Percentiles rank a stretch among this genome's conserved stretches.
phyloP scores from a whole-genome alignment of 257 asterid species.

The Nemophila menziesii region DNA sequence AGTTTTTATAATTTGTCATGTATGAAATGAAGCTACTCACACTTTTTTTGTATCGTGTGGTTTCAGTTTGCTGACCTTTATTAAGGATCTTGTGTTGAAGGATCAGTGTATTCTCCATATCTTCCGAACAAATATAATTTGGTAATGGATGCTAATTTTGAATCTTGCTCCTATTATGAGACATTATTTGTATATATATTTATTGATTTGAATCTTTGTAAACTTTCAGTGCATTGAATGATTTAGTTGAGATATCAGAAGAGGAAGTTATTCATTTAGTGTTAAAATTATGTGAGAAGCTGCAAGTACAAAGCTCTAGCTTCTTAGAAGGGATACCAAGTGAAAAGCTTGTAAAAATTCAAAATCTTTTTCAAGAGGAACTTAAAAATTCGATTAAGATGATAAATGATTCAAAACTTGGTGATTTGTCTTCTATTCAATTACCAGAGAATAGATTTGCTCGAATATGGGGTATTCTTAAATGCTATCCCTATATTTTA shows the following conservation, averaged over 20 bases:
- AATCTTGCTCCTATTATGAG: background rate
- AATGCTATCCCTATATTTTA: conserved; percentile 48
- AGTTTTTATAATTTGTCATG: conserved; percentile 1
- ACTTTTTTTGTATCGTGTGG: conserved; percentile 5
- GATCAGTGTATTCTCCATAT: conserved; percentile 29
- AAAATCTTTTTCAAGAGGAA: conserved; percentile 27
- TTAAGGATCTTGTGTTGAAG: conserved; percentile 47
- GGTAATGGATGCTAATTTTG: conserved; percentile 30
- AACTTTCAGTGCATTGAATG: conserved; percentile 61
- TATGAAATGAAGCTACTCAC: conserved; percentile 2
- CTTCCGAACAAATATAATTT: conserved; percentile 43
- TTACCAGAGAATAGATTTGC: conserved; percentile 43
- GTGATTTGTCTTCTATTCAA: conserved; percentile 19
- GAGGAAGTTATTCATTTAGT: conserved; percentile 54
- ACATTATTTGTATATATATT: background rate
- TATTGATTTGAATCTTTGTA: conserved; percentile 8
- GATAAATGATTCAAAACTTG: conserved; percentile 26
- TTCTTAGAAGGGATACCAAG: conserved; percentile 30
- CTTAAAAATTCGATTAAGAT: conserved; percentile 36
- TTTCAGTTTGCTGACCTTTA: conserved; percentile 55
- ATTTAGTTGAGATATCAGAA: conserved; percentile 39
- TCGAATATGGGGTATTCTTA: conserved; percentile 65
- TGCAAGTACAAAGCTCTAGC: conserved; percentile 31
- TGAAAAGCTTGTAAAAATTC: conserved; percentile 31
- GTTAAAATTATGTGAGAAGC: conserved; percentile 51